Evolutionary conservation across 2,329 filamentous ascomycete species (phyloP), one percentile per base, ranked within the genome.

Genomic region (Didymella arachidicola): DNA sequence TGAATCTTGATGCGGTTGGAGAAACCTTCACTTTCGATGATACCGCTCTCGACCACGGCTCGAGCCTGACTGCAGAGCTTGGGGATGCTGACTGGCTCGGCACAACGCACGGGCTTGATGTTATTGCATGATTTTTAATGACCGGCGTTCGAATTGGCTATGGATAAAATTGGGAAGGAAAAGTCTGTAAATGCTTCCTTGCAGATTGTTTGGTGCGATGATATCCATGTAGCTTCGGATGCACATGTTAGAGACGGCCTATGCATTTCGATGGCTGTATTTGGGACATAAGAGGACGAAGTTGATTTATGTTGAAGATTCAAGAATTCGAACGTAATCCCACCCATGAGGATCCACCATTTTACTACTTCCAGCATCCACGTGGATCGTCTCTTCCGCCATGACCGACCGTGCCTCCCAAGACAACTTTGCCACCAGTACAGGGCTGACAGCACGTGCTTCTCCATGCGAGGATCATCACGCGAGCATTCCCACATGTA

Each of bases 1-100:
- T 79, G n/a, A 78, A 79, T 53, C 60, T 78, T 41, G 77, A 79
- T 57, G 77, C 70, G 3, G 74, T 78, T 43, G 76, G 74, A 42
- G 77, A 77, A 64, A 63, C 72, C 10, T 78, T 75, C 50, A 72
- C 61, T 38, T 75, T 75, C 32, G 72, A 76, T 26, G 73, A 75
- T 14, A 47, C 58, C 2, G 60, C 57, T 34, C 44, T 75, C 6
- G 69, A 73, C 11, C 47, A 43, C 14, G 59, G 57, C 26, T 41
- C 38, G 39, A 45, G 47, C 7, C 29, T 61, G 7, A 41, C 43
- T 22, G 47, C 56, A 11, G 56, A 59, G 19, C 10, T 59, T 4
- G 50, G 56, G 7, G 61, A 63, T 16, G 59, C 64, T 6, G 66
- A 69, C 30, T 70, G 68, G 68, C 49, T 70, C 14, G 48, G 44